phyloP scores from a whole-genome alignment of 768 basidiomycete species.

The Tricholoma terreum region DNA sequence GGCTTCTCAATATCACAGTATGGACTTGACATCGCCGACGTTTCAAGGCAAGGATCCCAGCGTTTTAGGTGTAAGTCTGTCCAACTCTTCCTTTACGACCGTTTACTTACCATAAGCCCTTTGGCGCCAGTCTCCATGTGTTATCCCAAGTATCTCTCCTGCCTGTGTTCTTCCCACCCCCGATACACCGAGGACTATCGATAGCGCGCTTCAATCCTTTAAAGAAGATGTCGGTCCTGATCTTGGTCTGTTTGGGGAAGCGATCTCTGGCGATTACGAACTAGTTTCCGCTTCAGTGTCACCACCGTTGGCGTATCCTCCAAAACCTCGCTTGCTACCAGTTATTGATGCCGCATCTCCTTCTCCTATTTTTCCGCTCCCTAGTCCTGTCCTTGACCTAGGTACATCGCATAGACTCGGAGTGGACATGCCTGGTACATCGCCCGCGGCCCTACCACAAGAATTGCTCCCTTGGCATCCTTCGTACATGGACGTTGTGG shows the following conservation, averaged over 20 bases:
- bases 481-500: neutral
- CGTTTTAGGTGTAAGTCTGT: neutral
- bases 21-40: neutral
- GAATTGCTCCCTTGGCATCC: neutral
- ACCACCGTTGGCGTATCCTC: neutral
- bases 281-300: neutral
- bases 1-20: neutral
- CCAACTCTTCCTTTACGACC: no score
- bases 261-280: neutral
- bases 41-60: neutral
- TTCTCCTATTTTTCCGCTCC: slow-evolving; percentile 11
- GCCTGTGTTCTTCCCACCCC: neutral
- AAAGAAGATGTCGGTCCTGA: neutral
- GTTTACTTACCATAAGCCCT: no score
- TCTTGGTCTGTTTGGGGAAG: neutral
- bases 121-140: neutral
- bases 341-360: slow-evolving; percentile 4
- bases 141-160: neutral
- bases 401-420: neutral
- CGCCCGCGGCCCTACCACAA: neutral
- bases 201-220: neutral
- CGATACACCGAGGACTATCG: neutral
- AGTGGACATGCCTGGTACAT: neutral
- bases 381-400: neutral
- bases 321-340: slow-evolving; percentile 6